phyloP scores from a whole-genome alignment of 176 grass and related monocot genomes.

The Eleusine coracana region DNA sequence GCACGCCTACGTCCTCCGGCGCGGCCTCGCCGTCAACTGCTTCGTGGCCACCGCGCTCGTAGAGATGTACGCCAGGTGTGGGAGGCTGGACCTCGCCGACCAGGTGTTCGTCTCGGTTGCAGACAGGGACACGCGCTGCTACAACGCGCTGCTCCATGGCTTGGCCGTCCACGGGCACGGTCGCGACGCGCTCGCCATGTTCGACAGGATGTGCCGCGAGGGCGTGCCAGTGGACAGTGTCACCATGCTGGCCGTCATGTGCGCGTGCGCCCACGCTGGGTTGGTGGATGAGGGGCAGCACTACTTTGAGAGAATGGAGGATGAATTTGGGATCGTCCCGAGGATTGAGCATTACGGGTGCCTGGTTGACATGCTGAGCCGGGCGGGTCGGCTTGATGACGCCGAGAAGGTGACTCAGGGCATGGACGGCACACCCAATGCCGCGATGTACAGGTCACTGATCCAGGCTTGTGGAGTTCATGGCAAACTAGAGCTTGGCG shows the following conservation, averaged over 20 bases:
- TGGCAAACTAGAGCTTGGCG: conserved; percentile 37
- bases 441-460: conserved; percentile 43
- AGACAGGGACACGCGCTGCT: conserved; percentile 47
- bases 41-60: conserved; percentile 45
- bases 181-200: conserved; percentile 28
- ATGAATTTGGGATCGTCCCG: conserved; percentile 41
- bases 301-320: conserved; percentile 42
- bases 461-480: conserved; percentile 43
- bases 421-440: conserved; percentile 26
- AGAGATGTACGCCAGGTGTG: conserved; percentile 50
- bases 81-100: conserved; percentile 45
- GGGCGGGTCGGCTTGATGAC: conserved; percentile 42
- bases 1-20: conserved; percentile 33
- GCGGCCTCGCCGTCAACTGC: conserved; percentile 7
- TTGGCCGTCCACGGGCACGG: conserved; percentile 46
- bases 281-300: conserved; percentile 46
- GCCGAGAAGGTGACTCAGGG: conserved; percentile 37
- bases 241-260: conserved; percentile 46
- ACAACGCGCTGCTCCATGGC: conserved; percentile 57
- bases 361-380: conserved; percentile 54
- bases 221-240: conserved; percentile 31
- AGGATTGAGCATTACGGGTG: conserved; percentile 57
- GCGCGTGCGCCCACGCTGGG: conserved; percentile 47
- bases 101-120: conserved; percentile 30
- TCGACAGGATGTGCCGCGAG: conserved; percentile 34